These are phyloP conservation scores for Austropuccinia psidii DNA, from an alignment of 1,284 basidiomycete species.

Conservation along the genomic window DNA sequence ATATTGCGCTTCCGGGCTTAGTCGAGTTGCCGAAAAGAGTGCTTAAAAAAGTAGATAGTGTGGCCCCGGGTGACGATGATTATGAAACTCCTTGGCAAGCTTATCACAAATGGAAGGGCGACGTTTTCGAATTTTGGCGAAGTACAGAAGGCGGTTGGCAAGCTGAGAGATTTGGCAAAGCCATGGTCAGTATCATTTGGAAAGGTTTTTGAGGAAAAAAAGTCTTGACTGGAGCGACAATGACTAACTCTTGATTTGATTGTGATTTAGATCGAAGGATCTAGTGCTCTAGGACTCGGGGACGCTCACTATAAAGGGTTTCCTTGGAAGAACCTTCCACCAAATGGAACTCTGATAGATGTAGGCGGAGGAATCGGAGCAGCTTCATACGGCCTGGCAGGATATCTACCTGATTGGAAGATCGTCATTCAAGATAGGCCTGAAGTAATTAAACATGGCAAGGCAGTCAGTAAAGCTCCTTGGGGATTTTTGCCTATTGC, in stretches of 20 bases:
- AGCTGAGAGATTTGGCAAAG: neutral
- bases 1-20: neutral
- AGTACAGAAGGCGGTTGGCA: neutral
- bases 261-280: too few relatives aligned
- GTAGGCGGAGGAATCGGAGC: slow-evolving; percentile 4
- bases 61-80: neutral
- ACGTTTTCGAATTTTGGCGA: neutral
- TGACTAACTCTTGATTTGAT: too few relatives aligned
- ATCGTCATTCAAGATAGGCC: slow-evolving; percentile 1
- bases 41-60: neutral
- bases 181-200: neutral
- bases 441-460: neutral
- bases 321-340: neutral
- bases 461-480: neutral
- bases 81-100: neutral
- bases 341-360: neutral
- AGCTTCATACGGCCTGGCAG: neutral
- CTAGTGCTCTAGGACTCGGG: too few relatives aligned
- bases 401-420: slow-evolving; percentile 3
- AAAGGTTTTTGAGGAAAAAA: too few relatives aligned
- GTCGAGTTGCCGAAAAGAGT: neutral
- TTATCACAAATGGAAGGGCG: neutral
- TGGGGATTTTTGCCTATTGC: too few relatives aligned
- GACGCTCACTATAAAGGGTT: neutral
- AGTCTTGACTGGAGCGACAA: too few relatives aligned